Base-by-base conservation (phyloP, 495 filamentous ascomycete genomes). In the Cetradonia linearis region DNA sequence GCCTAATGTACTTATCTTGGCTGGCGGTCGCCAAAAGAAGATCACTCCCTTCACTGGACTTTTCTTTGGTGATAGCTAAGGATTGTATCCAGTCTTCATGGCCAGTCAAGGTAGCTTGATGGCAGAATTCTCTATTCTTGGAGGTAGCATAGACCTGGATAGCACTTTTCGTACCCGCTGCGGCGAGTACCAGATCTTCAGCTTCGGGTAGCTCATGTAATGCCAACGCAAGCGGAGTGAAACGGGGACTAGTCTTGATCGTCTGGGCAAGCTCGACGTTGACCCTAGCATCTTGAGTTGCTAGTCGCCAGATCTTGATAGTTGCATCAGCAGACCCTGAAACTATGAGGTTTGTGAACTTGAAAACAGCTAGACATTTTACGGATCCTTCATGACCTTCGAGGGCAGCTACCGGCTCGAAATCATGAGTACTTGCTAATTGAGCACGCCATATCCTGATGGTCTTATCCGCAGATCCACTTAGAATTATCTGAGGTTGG, bases 21-120 rank as follows among this genome's bases (percentile, higher is more conserved):
- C 91, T 95, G 8, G 91, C 91, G 28, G 92, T 96, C 2, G 94
- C 90, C 14, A 99, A 76, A 52, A 97, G 71, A 18, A 97, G 69
- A 70, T 95, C 90, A 47, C 78, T 79, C 4, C 69, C 71, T 13
- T 72, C 69, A 23, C 70, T 71, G n/a, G 70, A 67, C 42, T 71
- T 81, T 65, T 94, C 88, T 63, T 68, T 69, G 16, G 83, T 81
- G 62, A 98, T 93, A 36, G 85, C 82, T 11, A 97, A 76, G 27
- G 88, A 88, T 20, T 91, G 81, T 27, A 99, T 83, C 93, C 93
- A 99, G 54, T 89, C 90, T 74, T 97, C 94, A 63, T 99, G 93
- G 10, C 93, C 93, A 3, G 85, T 77, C 20, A 99, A 80, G 0
- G 84, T 87, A 23, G 91, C 88, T 66, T 86, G 83, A 18, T 85